A percentile compares a stretch with the other conserved stretches of the same genome.
phyloP scores from a whole-genome alignment of 306 rosid genomes.

The Carpinus fangiana region DNA sequence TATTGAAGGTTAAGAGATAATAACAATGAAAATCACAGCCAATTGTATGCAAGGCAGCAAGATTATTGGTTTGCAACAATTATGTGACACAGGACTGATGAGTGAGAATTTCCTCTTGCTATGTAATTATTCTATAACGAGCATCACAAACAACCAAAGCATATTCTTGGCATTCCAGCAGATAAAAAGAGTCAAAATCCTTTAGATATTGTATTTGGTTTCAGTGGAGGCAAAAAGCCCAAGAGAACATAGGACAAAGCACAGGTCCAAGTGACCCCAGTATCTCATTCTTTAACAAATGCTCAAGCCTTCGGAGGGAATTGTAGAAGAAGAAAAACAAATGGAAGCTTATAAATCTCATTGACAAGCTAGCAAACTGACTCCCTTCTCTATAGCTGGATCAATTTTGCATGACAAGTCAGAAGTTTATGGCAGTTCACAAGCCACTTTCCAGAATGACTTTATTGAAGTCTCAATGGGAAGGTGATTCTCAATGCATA shows the following conservation, averaged over 20 bases:
- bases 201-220: neutral
- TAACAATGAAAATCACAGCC: neutral
- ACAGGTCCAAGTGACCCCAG: neutral
- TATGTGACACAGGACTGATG: neutral
- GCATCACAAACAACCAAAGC: neutral
- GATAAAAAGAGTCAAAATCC: neutral
- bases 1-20: neutral
- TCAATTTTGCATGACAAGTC: neutral
- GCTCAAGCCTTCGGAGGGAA: neutral
- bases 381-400: neutral
- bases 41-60: slow-evolving; percentile 2
- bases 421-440: neutral
- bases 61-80: neutral
- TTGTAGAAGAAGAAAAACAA: neutral
- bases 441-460: slow-evolving; percentile 1
- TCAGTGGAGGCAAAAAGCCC: neutral
- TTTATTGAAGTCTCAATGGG: neutral
- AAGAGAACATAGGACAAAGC: neutral
- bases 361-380: neutral
- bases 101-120: neutral
- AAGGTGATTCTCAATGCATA: neutral
- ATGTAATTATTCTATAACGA: neutral
- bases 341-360: neutral
- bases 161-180: neutral
- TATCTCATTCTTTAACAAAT: neutral